Evolutionary conservation across 129 eudicot species (phyloP).

Genomic region (Flaveria sonorensis): DNA sequence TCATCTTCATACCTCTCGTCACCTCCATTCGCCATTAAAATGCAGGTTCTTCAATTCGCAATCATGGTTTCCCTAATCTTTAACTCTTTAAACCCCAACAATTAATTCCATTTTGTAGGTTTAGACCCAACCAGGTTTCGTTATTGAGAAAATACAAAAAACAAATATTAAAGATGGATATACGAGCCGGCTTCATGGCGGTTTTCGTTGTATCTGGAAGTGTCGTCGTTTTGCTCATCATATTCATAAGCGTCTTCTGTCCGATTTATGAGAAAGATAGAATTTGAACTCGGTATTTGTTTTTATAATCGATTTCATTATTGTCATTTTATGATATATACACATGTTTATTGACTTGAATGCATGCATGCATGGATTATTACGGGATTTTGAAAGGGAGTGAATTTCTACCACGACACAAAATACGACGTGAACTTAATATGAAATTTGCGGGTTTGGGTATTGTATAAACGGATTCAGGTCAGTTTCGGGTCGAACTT

Average conservation of each 20-base stretch:
- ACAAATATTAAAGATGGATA: slow-evolving; percentile 32
- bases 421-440: no score
- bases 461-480: no score
- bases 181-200: slow-evolving; percentile 63
- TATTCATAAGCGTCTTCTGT: slow-evolving; percentile 78
- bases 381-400: no score
- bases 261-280: slow-evolving; percentile 77
- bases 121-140: slow-evolving; percentile 10
- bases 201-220: slow-evolving; percentile 93
- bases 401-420: no score
- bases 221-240: slow-evolving; percentile 73
- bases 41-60: slow-evolving; percentile 13
- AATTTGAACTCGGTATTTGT: slow-evolving; percentile 54
- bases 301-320: neutral
- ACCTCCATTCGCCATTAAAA: slow-evolving; percentile 29
- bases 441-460: no score
- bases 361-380: no score
- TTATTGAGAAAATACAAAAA: slow-evolving; percentile 5
- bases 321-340: no score
- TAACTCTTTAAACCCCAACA: slow-evolving; percentile 39
- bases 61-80: slow-evolving; percentile 39
- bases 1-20: neutral
- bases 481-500: no score
- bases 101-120: slow-evolving; percentile 30
- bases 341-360: no score